Percentiles rank a stretch among this genome's conserved stretches.
Conservation (phyloP, 202 grass and related monocot genomes). For the Zoysia matrella region DNA sequence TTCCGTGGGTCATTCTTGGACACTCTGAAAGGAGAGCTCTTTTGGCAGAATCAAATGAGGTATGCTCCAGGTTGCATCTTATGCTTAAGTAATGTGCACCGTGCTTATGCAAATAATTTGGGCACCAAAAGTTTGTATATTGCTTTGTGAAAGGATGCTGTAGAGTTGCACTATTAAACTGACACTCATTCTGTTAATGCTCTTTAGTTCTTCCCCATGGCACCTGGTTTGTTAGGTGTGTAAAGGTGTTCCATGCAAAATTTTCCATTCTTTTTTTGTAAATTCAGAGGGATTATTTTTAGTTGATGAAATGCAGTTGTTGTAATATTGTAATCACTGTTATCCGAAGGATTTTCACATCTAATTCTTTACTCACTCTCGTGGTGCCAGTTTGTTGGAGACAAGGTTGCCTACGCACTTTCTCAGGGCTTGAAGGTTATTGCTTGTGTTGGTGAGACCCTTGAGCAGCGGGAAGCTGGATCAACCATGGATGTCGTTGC, state of each 20-base stretch:
- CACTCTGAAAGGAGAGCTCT: slow-evolving; percentile 97
- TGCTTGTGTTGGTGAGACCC: slow-evolving; percentile 96
- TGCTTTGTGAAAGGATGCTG: neutral
- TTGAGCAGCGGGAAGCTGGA: slow-evolving; percentile 85
- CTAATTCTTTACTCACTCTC: slow-evolving; percentile 16
- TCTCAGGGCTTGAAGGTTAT: slow-evolving; percentile 95
- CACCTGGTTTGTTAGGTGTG: neutral
- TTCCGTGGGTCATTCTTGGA: slow-evolving; percentile 98
- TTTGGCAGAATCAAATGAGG: slow-evolving; percentile 90
- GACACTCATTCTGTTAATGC: neutral
- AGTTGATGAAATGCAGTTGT: neutral
- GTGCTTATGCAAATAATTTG: neutral
- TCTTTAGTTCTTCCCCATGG: neutral
- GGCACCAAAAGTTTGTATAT: neutral
- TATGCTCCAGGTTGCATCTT: slow-evolving; percentile 21
- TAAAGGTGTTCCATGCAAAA: neutral
- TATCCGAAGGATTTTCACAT: neutral
- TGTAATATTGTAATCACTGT: neutral
- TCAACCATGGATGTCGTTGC: slow-evolving; percentile 85
- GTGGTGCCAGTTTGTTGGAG: slow-evolving; percentile 81
- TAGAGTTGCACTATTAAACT: slow-evolving; percentile 5
- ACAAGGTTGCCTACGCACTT: slow-evolving; percentile 92
- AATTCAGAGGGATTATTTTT: neutral
- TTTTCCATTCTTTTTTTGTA: neutral
- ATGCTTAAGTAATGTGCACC: neutral